Conservation (phyloP, 2,329 filamentous ascomycete genomes). For the Exophiala phaeomuriformis region DNA sequence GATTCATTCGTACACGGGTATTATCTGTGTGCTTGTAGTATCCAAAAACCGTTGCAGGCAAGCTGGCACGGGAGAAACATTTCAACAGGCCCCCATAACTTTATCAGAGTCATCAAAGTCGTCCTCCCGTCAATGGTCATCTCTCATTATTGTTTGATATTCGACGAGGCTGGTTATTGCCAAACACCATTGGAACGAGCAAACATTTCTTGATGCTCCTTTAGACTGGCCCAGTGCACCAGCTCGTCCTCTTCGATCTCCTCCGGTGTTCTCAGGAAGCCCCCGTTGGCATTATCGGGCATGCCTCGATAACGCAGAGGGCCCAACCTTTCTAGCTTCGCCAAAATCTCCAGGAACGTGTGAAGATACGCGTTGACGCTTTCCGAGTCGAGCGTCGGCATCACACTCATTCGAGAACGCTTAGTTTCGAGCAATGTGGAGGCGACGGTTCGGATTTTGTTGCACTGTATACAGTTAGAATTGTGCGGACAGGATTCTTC, state of each 20-base stretch:
- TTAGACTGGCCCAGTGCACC: conserved; percentile 67
- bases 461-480: conserved; percentile 46
- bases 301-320: conserved; percentile 15
- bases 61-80: too few relatives aligned
- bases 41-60: too few relatives aligned
- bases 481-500: not conserved
- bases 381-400: conserved; percentile 36
- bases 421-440: conserved; percentile 65
- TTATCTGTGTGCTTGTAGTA: too few relatives aligned
- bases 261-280: conserved; percentile 28
- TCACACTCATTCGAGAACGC: conserved; percentile 45
- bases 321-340: conserved; percentile 12
- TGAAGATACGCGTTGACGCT: conserved; percentile 13
- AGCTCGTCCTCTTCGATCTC: conserved; percentile 71
- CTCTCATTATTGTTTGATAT: conserved; percentile 1
- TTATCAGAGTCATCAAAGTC: too few relatives aligned
- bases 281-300: conserved; percentile 10
- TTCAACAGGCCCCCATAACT: too few relatives aligned
- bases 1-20: too few relatives aligned
- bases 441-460: conserved; percentile 78
- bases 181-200: conserved; percentile 28
- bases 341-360: conserved; percentile 13
- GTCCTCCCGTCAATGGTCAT: not conserved
- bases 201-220: conserved; percentile 70
- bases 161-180: not conserved